Base-by-base conservation (phyloP, 805 yeast species). In the Kodamaea laetipori region DNA sequence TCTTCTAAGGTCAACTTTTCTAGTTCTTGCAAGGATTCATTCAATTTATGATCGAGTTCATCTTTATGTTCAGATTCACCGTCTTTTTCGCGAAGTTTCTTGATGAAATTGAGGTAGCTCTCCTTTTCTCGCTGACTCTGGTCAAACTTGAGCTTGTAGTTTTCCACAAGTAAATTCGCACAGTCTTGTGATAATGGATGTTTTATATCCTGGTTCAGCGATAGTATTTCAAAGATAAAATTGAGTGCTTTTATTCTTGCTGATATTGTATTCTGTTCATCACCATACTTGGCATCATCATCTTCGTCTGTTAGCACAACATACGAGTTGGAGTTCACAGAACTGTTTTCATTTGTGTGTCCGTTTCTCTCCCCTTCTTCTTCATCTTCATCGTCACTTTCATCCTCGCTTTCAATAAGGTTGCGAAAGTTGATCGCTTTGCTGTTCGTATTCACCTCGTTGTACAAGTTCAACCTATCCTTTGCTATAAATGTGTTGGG, bases 101-200 rank as follows among this genome's bases (percentile, higher is more conserved):
- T 82, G 35, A 92, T 62, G 57, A 90, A 90, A 23, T 79, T 78
- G 12, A 82, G 66, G 58, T 90, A 94, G 1, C 79, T 76, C 39
- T 90, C 96, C 50, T 92, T 81, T 54, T 92, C 97, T 48, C 74
- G 75, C 13, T 84, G 78, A 4, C 83, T 77, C 43, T 80, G 86
- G 47, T 86, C 92, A 59, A 86, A 86, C 52, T 82, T 82, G 9
- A 68, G 60, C 54, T 82, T 84, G 60, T 89, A 72, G 44, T 82
- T 82, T 7, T 78, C 81, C 8, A 85, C 69, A 18, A 92, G 63
- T 15, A 74, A 60, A 33, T 75, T 79, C 5, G 94, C 85, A 61
- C 99, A 94, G 34, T 90, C 97, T 17, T 74, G 74, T 54, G 98
- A 92, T 11, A 94, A 80, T 0, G 99, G 99, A 56, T 69, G 74